Evolutionary conservation across 2,329 filamentous ascomycete species (phyloP).

Genomic region (Talaromyces islandicus): DNA sequence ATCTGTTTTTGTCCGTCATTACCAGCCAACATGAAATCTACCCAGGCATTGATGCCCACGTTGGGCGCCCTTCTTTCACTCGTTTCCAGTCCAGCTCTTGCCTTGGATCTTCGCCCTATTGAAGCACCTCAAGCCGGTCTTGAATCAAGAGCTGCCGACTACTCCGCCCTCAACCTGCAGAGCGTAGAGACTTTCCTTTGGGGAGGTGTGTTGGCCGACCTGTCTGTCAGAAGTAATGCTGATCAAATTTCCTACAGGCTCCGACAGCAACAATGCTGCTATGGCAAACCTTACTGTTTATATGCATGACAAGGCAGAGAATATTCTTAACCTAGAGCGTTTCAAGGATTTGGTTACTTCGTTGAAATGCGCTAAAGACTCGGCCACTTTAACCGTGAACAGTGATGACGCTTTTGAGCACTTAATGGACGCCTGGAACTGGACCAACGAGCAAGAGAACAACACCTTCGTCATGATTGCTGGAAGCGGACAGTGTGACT

Average conservation of each 20-base stretch:
- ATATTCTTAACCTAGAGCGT: constrained; percentile 6
- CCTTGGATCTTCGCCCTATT: constrained; percentile 2
- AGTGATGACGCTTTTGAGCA: not conserved
- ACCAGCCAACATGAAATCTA: not conserved
- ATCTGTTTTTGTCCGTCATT: not conserved
- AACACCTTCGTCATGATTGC: constrained; percentile 17
- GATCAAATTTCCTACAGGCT: not conserved
- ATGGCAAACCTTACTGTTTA: constrained; percentile 5
- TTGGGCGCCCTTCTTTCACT: not conserved
- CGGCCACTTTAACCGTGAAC: not conserved
- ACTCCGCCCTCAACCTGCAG: not conserved
- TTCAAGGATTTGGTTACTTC: not conserved
- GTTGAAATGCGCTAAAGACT: not conserved
- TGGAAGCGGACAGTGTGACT: constrained; percentile 18
- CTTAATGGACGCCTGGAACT: constrained; percentile 13
- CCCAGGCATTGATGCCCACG: not conserved
- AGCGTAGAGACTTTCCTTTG: constrained; percentile 5
- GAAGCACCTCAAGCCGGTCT: not conserved
- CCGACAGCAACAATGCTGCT: not conserved
- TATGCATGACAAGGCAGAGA: not conserved
- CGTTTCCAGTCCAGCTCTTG: not conserved
- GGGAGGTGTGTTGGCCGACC: not conserved
- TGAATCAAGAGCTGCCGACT: not conserved
- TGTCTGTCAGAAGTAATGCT: not conserved
- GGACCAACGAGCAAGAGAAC: constrained; percentile 16